Percentiles rank a stretch among this genome's conserved stretches.
phyloP scores from a whole-genome alignment of 495 filamentous ascomycete genomes.

The Chaetomium tenue region DNA sequence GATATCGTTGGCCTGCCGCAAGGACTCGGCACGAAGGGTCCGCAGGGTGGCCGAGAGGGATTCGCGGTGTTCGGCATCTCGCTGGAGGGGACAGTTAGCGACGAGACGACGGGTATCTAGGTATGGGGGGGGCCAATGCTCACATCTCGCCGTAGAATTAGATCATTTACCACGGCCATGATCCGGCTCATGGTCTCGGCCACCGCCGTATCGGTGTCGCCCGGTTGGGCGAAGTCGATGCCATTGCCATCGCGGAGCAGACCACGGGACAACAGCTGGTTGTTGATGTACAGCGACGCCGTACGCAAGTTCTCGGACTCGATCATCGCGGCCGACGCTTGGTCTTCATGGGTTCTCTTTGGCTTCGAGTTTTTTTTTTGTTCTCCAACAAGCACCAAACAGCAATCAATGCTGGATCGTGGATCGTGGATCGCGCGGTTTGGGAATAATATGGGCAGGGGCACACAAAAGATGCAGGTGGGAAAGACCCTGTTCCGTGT shows the following conservation, averaged over 20 bases:
- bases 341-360: slow-evolving; percentile 15
- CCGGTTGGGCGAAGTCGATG: slow-evolving; percentile 82
- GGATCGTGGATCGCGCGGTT: background rate
- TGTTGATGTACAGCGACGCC: slow-evolving; percentile 94
- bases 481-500: slow-evolving; percentile 8
- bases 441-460: background rate
- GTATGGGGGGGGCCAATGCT: slow-evolving; percentile 31
- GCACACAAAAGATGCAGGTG: slow-evolving; percentile 6
- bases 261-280: slow-evolving; percentile 85
- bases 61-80: slow-evolving; percentile 83
- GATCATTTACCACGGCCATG: slow-evolving; percentile 89
- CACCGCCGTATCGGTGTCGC: slow-evolving; percentile 60
- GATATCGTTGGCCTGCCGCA: slow-evolving; percentile 62
- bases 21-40: slow-evolving; percentile 65
- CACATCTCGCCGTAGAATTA: slow-evolving; percentile 80
- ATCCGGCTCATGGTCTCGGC: slow-evolving; percentile 76
- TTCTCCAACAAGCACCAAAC: slow-evolving; percentile 1
- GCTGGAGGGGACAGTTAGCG: slow-evolving; percentile 48
- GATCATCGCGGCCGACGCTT: slow-evolving; percentile 50
- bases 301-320: slow-evolving; percentile 78
- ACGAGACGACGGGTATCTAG: background rate
- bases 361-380: background rate
- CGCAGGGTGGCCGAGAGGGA: slow-evolving; percentile 75
- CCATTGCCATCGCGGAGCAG: slow-evolving; percentile 77
- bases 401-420: background rate